Base-by-base conservation (phyloP, 805 yeast species). In the Wickerhamiella kurtzmanii region DNA sequence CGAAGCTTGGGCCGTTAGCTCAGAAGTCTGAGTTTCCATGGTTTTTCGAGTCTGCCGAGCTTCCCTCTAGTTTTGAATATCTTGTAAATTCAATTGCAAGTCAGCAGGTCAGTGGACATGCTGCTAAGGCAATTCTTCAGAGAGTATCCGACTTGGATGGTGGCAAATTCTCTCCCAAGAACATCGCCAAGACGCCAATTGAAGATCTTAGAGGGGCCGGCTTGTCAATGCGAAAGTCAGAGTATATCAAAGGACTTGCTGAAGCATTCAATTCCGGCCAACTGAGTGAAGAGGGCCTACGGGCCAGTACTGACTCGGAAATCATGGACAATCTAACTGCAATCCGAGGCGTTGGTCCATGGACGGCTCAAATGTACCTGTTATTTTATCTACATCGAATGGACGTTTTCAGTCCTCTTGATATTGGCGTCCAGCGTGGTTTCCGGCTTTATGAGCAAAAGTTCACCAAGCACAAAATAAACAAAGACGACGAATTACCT, bases 361-460 rank as follows among this genome's bases (percentile, higher is more conserved):
- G 97, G 97, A 76, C 87, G 3, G 88, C 92, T 0, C 82, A 81
- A 46, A 88, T 88, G 95, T 88, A 86, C 62, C 63, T 83, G 16
- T 58, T 80, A 19, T 85, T 85, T 58, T 81, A 82, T 1, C 64
- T 87, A 41, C 72, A 71, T 21, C 71, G 83, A 48, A 59, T 75
- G 58, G 79, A 88, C 60, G 75, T 84, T 0, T 85, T 85, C 60
- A 80, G 92, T 3, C 66, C 74, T 3, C 84, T 79, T 17, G 96
- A 88, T 63, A 64, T 88, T 42, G 96, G 96, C 1, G 74, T 88
- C 2, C 86, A 88, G 28, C 67, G 94, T 51, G 96, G 96, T 0
- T 74, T 80, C 49, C 73, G 85, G 0, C 61, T 70, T 22, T 88
- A 84, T 61, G 60, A 83, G 68, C 70, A 41, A 17, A 55, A 63